Evolutionary conservation across 106 monocot species (phyloP), one percentile per base, ranked within the genome.

Genomic region (Platanthera guangdongensis): DNA sequence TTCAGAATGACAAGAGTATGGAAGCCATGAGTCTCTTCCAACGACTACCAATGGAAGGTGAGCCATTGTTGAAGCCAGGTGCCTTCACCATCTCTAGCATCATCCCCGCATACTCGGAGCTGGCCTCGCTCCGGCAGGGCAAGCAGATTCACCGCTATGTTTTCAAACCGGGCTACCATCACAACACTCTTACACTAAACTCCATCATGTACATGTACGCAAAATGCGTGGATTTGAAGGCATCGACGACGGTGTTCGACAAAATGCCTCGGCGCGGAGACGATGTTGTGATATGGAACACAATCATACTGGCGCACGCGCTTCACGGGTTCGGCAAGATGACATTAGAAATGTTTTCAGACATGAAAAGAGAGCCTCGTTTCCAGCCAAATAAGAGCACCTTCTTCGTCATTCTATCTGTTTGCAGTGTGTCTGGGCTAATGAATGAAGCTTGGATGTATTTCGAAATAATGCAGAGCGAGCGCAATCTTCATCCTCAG

Each of bases 261-360:
- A 76, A 48, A 47, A 91, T 89, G 53, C 21, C 0, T 32, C 1
- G 21, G 10, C 28, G 5, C 9, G 89, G 79, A 67, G 59, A 59
- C 2, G 87, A 87, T 71, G 57, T 86, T 5, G 76, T 93, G 2
- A 85, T 89, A 68, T 97, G 96, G 96, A 97, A 97, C 75, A 74
- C 88, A 52, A 83, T 97, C n/a, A 82, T 93, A 14, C 91, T 97
- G 84, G 91, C 82, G 15, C 89, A 86, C 79, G 93, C 82, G 8
- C 84, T 97, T 77, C 96, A 94, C 60, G 91, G 93, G 47, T 78
- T 86, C 3, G 93, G 87, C 9, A 82, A 77, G 13, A 60, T 46
- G 51, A 89, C 93, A 63, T 54, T 93, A 46, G 76, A 91, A 11
- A 55, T 93, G 51, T 93, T 93, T 72, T 78, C 81, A 9, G 64